Conservation (phyloP, 495 filamentous ascomycete species). For the Aspergillus biplanus region DNA sequence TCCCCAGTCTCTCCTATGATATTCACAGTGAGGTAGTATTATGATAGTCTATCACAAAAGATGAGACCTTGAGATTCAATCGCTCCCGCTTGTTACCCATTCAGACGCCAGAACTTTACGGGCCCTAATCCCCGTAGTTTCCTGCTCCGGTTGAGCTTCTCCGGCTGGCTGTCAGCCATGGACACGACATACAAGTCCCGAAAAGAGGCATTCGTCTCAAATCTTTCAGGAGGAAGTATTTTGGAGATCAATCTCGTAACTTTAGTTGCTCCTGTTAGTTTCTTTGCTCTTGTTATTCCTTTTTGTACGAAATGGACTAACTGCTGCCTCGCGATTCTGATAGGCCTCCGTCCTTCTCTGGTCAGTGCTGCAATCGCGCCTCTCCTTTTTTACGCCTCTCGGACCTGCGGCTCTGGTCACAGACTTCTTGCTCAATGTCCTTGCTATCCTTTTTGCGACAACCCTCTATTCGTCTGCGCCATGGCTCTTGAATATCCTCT, state of each 20-base stretch:
- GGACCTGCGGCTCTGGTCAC: slow-evolving; percentile 64
- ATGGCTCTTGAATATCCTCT: slow-evolving; percentile 72
- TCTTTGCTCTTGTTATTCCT: background rate
- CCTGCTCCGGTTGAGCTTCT: background rate
- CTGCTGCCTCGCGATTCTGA: background rate
- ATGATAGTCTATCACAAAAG: background rate
- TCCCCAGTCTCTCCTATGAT: too few species aligned
- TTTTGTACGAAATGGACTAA: background rate
- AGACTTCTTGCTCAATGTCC: slow-evolving; percentile 88
- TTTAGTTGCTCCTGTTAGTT: slow-evolving; percentile 78
- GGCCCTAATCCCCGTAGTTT: background rate
- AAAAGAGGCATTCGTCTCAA: slow-evolving; percentile 95
- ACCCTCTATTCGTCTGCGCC: slow-evolving; percentile 84
- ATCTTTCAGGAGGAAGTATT: slow-evolving; percentile 82
- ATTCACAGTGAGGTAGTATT: background rate
- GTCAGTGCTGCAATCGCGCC: slow-evolving; percentile 86
- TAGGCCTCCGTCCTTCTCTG: slow-evolving; percentile 84
- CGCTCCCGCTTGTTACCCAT: background rate
- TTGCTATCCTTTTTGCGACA: slow-evolving; percentile 77
- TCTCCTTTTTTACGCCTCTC: slow-evolving; percentile 81
- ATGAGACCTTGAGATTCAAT: background rate
- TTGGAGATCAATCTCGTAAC: slow-evolving; percentile 85
- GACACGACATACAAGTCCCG: slow-evolving; percentile 77
- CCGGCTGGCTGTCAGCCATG: slow-evolving; percentile 38
- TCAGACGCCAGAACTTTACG: background rate